phyloP scores from a whole-genome alignment of 768 basidiomycete genomes.

The Leccinum rimulosum region DNA sequence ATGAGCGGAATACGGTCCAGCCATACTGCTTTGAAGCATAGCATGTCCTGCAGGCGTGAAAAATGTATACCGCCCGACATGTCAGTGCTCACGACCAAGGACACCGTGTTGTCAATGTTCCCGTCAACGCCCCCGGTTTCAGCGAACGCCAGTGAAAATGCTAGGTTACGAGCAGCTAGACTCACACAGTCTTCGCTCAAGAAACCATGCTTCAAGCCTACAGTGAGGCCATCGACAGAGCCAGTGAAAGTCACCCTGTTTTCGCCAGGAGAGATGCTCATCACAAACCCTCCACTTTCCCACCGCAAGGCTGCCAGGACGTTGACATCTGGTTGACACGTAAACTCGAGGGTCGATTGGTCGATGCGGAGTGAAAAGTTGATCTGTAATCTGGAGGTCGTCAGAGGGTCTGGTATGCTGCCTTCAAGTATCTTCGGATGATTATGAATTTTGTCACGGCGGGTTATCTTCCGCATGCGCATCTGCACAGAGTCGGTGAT shows the following conservation, averaged over 20 bases:
- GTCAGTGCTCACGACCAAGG: conserved; percentile 81
- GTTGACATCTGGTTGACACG: conserved; percentile 89
- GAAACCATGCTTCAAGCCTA: conserved; percentile 82
- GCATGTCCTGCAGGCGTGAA: conserved; percentile 84
- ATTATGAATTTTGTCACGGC: conserved; percentile 17
- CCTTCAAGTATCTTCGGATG: conserved; percentile 10
- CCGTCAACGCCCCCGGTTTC: conserved; percentile 42
- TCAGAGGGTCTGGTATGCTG: conserved; percentile 13
- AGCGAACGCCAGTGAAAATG: conserved; percentile 72
- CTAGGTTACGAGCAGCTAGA: conserved; percentile 77
- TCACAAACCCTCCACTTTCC: conserved; percentile 91
- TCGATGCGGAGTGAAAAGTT: conserved; percentile 91
- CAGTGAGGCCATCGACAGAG: conserved; percentile 75
- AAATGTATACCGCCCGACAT: conserved; percentile 77
- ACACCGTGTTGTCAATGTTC: conserved; percentile 51
- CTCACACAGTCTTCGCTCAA: conserved; percentile 80
- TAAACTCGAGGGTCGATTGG: conserved; percentile 79
- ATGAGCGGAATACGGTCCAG: conserved; percentile 82
- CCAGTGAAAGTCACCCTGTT: conserved; percentile 74
- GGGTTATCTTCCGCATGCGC: conserved; percentile 58
- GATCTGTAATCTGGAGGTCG: conserved; percentile 58
- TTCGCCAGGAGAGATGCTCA: conserved; percentile 73
- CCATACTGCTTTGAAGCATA: conserved; percentile 96
- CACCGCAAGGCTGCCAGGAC: conserved; percentile 88
- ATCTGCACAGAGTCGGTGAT: conserved; percentile 66